Conservation (phyloP, 2,329 filamentous ascomycete genomes). For the Exophiala sp. region DNA sequence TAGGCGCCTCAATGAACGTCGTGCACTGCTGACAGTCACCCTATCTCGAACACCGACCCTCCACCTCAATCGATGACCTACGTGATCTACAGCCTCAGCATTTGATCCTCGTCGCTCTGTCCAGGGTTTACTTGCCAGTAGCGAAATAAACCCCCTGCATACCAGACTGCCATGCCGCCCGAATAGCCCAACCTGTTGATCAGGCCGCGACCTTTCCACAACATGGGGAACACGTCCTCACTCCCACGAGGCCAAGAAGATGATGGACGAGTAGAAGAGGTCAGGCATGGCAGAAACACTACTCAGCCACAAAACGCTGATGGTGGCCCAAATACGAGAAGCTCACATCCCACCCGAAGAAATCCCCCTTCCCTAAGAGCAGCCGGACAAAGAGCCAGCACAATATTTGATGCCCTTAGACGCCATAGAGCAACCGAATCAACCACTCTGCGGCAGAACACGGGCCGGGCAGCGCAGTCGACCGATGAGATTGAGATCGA, state of each 20-base stretch:
- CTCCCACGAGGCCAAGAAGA: slow-evolving; percentile 8
- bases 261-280: slow-evolving; percentile 17
- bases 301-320: slow-evolving; percentile 2
- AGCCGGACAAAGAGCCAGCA: slow-evolving; percentile 22
- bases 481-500: slow-evolving; percentile 35
- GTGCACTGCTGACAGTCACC: slow-evolving; percentile 12
- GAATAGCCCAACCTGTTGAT: slow-evolving; percentile 10
- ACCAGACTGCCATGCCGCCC: slow-evolving; percentile 16
- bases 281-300: slow-evolving; percentile 6
- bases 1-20: slow-evolving; percentile 10
- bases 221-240: slow-evolving; percentile 24
- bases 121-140: too few relatives aligned
- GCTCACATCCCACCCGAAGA: slow-evolving; percentile 16
- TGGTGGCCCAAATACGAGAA: slow-evolving; percentile 1
- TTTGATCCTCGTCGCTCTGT: too few relatives aligned
- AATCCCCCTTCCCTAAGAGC: slow-evolving; percentile 15
- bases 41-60: neutral
- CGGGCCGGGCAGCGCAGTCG: slow-evolving; percentile 8
- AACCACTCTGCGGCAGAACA: slow-evolving; percentile 10
- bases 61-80: neutral
- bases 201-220: slow-evolving; percentile 5
- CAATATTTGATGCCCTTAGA: slow-evolving; percentile 28
- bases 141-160: neutral
- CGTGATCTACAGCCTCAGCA: too few relatives aligned
- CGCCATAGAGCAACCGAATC: slow-evolving; percentile 25